A percentile compares a stretch with the other conserved stretches of the same genome.
Evolutionary conservation across 139 green algal species (phyloP).

Genomic region (Chlamydomonas eustigma): DNA sequence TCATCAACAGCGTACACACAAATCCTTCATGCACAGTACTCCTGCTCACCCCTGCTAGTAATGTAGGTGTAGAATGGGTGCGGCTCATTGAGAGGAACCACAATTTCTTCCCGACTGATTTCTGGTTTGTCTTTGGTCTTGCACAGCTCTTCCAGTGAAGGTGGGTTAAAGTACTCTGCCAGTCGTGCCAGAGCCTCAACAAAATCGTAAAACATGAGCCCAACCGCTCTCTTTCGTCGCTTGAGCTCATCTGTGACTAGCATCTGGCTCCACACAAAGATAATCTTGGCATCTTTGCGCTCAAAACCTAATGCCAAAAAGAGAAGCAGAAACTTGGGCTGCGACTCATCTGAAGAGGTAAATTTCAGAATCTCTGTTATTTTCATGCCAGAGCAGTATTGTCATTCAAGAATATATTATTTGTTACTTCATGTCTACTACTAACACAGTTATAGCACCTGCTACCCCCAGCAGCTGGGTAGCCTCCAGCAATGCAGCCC

Average conservation of each 20-base stretch:
- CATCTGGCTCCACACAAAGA: conserved; percentile 45
- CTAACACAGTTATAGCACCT: no score
- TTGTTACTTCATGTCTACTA: no score
- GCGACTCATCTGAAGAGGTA: no score
- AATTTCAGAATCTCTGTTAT: no score
- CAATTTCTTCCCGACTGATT: neutral
- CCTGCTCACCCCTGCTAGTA: neutral
- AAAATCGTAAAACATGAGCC: conserved; percentile 44
- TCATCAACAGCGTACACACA: neutral
- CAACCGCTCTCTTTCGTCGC: conserved; percentile 42
- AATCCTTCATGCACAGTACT: neutral
- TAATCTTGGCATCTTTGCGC: conserved; percentile 40
- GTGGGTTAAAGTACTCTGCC: conserved; percentile 27
- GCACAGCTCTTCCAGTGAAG: conserved; percentile 15
- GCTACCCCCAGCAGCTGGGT: conserved; percentile 29
- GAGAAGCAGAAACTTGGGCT: no score
- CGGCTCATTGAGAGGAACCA: neutral
- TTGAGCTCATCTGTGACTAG: conserved; percentile 48
- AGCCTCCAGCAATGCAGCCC: conserved; percentile 34
- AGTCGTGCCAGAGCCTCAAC: conserved; percentile 40
- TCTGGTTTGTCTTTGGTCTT: neutral
- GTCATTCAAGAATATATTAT: no score
- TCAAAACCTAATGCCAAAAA: conserved; percentile 25
- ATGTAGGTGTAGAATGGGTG: neutral
- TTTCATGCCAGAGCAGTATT: no score